phyloP scores from a whole-genome alignment of 192 early-diverging fungal species.

The Funneliformis mosseae region DNA sequence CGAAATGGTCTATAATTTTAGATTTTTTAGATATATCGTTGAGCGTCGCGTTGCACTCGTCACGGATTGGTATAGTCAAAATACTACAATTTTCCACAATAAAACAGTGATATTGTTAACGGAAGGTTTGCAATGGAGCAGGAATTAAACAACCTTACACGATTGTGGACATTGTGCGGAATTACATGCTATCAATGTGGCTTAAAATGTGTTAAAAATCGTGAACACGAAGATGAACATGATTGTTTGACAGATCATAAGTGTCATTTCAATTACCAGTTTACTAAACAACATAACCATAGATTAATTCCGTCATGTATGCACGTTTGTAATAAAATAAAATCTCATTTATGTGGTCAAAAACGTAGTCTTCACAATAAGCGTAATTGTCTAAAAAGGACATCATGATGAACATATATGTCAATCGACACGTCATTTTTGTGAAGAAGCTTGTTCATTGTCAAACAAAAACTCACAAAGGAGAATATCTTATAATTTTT shows the following conservation, averaged over 20 bases:
- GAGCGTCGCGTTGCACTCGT: slow-evolving; percentile 19
- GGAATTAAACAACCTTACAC: slow-evolving; percentile 9
- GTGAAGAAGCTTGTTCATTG: slow-evolving; percentile 32
- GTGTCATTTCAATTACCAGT: slow-evolving; percentile 21
- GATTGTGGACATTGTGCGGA: slow-evolving; percentile 25
- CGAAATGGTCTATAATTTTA: slow-evolving; percentile 4
- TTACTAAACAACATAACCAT: slow-evolving; percentile 7
- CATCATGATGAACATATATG: slow-evolving; percentile 32
- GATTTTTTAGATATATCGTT: slow-evolving; percentile 27
- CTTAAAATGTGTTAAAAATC: slow-evolving; percentile 26
- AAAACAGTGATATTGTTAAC: slow-evolving; percentile 29
- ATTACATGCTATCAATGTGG: slow-evolving; percentile 21
- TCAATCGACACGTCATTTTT: slow-evolving; percentile 30
- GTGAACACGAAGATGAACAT: slow-evolving; percentile 27
- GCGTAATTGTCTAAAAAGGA: slow-evolving; percentile 23
- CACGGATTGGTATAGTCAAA: slow-evolving; percentile 22
- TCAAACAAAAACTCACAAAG: slow-evolving; percentile 7
- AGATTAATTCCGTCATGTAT: slow-evolving; percentile 27
- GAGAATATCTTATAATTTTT: background rate
- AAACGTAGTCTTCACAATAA: background rate
- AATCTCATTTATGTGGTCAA: background rate
- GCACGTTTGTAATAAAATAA: slow-evolving; percentile 22
- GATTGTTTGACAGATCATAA: slow-evolving; percentile 35
- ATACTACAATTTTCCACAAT: slow-evolving; percentile 25
- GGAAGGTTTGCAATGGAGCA: slow-evolving; percentile 6